Conservation (phyloP, 805 yeast genomes). For the Cyberlindnera lachancei region DNA sequence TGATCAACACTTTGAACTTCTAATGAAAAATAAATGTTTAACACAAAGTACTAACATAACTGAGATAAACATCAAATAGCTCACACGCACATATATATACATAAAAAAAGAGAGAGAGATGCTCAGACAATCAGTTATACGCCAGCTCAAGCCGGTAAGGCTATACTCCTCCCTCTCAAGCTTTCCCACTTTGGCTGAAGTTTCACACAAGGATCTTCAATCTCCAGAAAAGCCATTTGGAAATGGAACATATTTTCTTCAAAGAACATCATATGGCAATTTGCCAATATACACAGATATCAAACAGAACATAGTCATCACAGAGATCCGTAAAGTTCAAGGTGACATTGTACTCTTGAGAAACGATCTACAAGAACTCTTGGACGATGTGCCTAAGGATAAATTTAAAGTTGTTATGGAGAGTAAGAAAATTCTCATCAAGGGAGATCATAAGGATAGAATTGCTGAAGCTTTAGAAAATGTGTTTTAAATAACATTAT, state of each 20-base stretch:
- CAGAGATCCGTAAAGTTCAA: conserved; percentile 63
- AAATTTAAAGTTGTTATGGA: conserved; percentile 41
- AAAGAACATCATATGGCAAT: conserved; percentile 54
- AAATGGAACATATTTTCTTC: conserved; percentile 25
- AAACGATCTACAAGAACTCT: conserved; percentile 48
- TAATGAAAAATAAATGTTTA: no score
- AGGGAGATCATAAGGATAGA: conserved; percentile 19
- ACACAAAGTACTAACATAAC: no score
- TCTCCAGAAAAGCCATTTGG: conserved; percentile 19
- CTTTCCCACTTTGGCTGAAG: conserved; percentile 25
- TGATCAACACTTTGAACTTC: no score
- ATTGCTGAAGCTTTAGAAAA: conserved; percentile 11
- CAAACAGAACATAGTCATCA: conserved; percentile 54
- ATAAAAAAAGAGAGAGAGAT: no score
- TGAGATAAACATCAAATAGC: no score
- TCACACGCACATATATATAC: no score
- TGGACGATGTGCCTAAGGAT: conserved; percentile 41
- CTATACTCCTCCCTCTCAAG: conserved; percentile 4
- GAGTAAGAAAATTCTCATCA: conserved; percentile 37
- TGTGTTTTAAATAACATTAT: conserved; percentile 9
- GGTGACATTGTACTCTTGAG: conserved; percentile 66
- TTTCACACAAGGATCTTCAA: conserved; percentile 23
- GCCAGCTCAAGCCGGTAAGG: neutral
- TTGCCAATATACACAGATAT: conserved; percentile 75
- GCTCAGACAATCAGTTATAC: no score